These are phyloP conservation scores for Buddleja alternifolia DNA, from an alignment of 257 asterid genomes.

Conservation along the genomic window DNA sequence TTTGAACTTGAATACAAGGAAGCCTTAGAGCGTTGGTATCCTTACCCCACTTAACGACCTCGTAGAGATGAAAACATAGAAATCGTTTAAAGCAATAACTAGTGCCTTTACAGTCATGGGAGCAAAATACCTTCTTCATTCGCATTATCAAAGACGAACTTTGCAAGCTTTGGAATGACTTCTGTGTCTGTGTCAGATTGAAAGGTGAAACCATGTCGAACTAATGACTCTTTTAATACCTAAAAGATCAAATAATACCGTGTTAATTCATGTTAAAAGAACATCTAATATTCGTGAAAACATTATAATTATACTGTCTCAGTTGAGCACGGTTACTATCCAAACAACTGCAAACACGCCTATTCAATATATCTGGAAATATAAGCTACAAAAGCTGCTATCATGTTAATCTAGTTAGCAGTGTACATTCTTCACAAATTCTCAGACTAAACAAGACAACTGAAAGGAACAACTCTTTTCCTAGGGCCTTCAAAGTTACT, in stretches of 20 bases:
- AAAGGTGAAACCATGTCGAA: conserved; percentile 91
- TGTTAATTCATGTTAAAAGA: conserved; percentile 5
- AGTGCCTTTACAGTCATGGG: neutral
- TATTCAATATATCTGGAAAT: too few species aligned
- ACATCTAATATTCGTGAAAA: neutral
- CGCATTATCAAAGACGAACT: conserved; percentile 85
- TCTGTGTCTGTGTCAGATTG: conserved; percentile 97
- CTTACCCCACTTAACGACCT: neutral
- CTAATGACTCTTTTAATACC: conserved; percentile 89
- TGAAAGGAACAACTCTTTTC: too few species aligned
- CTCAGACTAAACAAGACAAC: too few species aligned
- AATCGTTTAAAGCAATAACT: neutral
- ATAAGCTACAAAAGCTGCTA: too few species aligned
- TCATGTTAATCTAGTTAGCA: too few species aligned
- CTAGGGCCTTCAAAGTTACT: too few species aligned
- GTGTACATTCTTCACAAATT: too few species aligned
- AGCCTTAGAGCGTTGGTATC: neutral
- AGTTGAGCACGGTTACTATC: neutral
- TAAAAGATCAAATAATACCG: conserved; percentile 32
- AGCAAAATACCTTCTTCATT: conserved; percentile 75
- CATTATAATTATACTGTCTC: neutral
- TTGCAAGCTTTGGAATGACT: conserved; percentile 99
- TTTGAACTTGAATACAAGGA: neutral
- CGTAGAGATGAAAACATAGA: neutral
- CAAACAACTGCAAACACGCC: too few species aligned